phyloP scores from a whole-genome alignment of 1,284 basidiomycete genomes.

The Neolentinus lepideus region DNA sequence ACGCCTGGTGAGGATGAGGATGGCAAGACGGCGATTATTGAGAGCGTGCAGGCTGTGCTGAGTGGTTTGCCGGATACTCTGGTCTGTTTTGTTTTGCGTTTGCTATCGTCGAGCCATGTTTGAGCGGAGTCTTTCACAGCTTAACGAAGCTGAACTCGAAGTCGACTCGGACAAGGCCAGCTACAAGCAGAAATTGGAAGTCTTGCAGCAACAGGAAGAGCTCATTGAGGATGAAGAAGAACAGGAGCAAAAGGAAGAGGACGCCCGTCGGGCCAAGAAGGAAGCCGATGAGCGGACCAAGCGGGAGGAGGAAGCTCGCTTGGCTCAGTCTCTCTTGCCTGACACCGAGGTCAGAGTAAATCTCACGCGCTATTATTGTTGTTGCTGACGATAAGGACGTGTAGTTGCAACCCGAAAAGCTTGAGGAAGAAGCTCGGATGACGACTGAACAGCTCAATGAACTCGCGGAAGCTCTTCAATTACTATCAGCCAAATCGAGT shows the following conservation, averaged over 20 bases:
- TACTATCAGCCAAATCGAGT: conserved; percentile 93
- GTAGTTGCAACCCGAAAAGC: conserved; percentile 40
- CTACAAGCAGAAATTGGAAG: conserved; percentile 98
- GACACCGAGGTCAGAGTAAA: conserved; percentile 59
- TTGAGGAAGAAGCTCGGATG: conserved; percentile 81
- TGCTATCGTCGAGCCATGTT: conserved; percentile 6
- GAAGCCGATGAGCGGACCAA: conserved; percentile 61
- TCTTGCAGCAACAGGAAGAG: conserved; percentile 97
- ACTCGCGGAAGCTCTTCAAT: conserved; percentile 85
- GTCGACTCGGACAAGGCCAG: conserved; percentile 90
- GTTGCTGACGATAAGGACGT: conserved; percentile 3
- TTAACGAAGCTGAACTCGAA: conserved; percentile 95
- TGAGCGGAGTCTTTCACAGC: conserved; percentile 31
- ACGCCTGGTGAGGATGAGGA: conserved; percentile 68
- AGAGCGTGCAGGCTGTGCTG: conserved; percentile 85
- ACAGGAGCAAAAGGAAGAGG: conserved; percentile 94
- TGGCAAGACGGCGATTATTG: conserved; percentile 69
- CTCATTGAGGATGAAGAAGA: conserved; percentile 99
- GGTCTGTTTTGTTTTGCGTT: conserved; percentile 37
- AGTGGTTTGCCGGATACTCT: conserved; percentile 93
- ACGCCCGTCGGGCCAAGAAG: conserved; percentile 79
- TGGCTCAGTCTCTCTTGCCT: conserved; percentile 71
- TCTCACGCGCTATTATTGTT: conserved; percentile 3
- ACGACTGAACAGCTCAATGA: conserved; percentile 95
- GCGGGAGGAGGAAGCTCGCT: conserved; percentile 56